Evolutionary conservation across 345 rosid species (phyloP).

Genomic region (Xanthoceras sorbifolium): DNA sequence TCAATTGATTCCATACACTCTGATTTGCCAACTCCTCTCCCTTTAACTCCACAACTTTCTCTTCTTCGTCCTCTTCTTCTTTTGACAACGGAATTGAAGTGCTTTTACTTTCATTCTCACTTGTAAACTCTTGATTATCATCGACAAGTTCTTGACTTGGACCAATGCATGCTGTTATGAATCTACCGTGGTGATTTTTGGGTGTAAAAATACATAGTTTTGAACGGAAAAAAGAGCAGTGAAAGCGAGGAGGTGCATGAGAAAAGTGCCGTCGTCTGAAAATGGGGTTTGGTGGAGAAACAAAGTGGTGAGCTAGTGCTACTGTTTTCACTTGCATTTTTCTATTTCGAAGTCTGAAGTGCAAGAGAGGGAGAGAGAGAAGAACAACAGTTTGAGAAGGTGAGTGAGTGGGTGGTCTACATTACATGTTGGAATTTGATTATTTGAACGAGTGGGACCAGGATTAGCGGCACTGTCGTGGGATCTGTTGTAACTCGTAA

Average conservation of each 20-base stretch:
- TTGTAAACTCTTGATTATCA: no score
- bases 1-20: conserved; percentile 73
- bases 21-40: conserved; percentile 54
- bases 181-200: not conserved
- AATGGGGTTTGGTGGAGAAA: conserved; percentile 26
- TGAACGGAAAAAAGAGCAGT: conserved; percentile 25
- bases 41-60: conserved; percentile 22
- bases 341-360: not conserved
- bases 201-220: conserved; percentile 11
- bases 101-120: conserved; percentile 17
- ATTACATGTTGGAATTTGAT: no score
- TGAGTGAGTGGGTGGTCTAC: no score
- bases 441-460: not conserved
- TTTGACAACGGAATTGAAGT: conserved; percentile 11
- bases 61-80: conserved; percentile 27
- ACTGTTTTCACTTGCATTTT: conserved; percentile 45
- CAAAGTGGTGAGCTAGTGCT: conserved; percentile 15
- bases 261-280: conserved; percentile 19
- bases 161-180: conserved; percentile 30
- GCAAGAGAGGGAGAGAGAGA: not conserved
- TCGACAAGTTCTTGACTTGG: conserved; percentile 40
- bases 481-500: no score
- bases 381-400: not conserved
- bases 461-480: not conserved
- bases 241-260: not conserved